phyloP scores from a whole-genome alignment of 2,329 filamentous ascomycete species.

The Fusarium marasasianum region DNA sequence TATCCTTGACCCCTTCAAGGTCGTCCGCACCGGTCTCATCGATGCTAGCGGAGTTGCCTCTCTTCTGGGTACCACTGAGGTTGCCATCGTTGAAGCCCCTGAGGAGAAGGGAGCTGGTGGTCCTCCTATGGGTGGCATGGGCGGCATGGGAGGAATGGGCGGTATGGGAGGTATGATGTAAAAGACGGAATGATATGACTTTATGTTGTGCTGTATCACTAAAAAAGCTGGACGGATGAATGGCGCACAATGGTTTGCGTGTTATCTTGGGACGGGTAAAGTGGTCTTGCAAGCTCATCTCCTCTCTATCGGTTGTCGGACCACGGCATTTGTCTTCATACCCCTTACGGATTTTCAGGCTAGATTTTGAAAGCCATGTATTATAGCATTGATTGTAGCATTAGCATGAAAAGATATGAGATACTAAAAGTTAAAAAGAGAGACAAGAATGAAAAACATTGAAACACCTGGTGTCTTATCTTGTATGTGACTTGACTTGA shows the following conservation, averaged over 20 bases:
- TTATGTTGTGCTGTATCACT: constrained; percentile 44
- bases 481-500: not conserved
- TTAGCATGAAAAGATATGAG: constrained; percentile 39
- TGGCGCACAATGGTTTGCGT: constrained; percentile 61
- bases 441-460: constrained; percentile 23
- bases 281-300: constrained; percentile 50
- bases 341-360: constrained; percentile 43
- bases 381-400: constrained; percentile 48
- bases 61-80: constrained; percentile 96
- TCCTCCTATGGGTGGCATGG: constrained; percentile 70
- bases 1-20: constrained; percentile 99
- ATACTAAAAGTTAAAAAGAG: constrained; percentile 27
- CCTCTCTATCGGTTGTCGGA: constrained; percentile 45
- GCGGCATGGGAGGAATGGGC: constrained; percentile 68
- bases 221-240: constrained; percentile 45
- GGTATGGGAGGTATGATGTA: constrained; percentile 70
- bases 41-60: constrained; percentile 97
- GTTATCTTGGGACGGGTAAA: constrained; percentile 51
- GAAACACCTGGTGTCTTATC: not conserved
- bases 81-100: constrained; percentile 94
- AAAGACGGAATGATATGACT: constrained; percentile 45
- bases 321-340: constrained; percentile 43
- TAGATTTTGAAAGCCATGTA: constrained; percentile 46
- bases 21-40: constrained; percentile 93
- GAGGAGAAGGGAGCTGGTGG: constrained; percentile 85